A percentile compares a stretch with the other conserved stretches of the same genome.
phyloP scores from a whole-genome alignment of 768 basidiomycete species.

The Dioszegia hungarica region DNA sequence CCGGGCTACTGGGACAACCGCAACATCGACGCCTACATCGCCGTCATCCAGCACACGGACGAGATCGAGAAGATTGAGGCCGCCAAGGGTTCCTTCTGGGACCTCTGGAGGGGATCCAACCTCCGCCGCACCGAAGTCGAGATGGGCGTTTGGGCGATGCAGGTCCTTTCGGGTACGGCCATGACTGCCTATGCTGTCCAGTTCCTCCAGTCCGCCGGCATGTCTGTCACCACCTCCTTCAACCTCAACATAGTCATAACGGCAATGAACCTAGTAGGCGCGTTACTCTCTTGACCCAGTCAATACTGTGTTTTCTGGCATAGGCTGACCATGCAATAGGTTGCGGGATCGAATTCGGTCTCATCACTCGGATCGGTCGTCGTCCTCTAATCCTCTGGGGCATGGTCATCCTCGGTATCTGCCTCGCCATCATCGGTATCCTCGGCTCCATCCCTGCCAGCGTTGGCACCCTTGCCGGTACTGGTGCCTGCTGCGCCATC shows the following conservation, averaged over 20 bases:
- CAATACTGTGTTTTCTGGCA: no score
- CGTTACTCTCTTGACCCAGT: no score
- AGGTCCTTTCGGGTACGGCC: slow-evolving; percentile 3
- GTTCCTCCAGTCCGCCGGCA: slow-evolving; percentile 8
- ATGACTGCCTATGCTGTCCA: slow-evolving; percentile 12
- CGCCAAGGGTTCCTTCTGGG: slow-evolving; percentile 4
- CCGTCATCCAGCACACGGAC: slow-evolving; percentile 14
- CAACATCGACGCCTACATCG: slow-evolving; percentile 14
- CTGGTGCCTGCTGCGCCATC: slow-evolving; percentile 10
- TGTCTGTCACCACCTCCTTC: slow-evolving; percentile 13
- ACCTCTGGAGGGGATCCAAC: slow-evolving; percentile 11
- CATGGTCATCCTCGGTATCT: slow-evolving; percentile 5
- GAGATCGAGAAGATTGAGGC: slow-evolving; percentile 9
- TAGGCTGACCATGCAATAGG: slow-evolving; percentile 24
- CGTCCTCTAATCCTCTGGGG: slow-evolving; percentile 20
- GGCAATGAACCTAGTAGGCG: no score
- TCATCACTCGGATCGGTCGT: slow-evolving; percentile 16
- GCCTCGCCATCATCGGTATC: slow-evolving; percentile 14
- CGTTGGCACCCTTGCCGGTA: not conserved
- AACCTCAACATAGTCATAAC: slow-evolving; percentile 16
- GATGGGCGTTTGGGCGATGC: slow-evolving; percentile 10
- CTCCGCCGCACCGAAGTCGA: slow-evolving; percentile 11
- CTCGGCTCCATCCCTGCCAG: slow-evolving; percentile 6
- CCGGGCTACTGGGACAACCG: slow-evolving; percentile 7
- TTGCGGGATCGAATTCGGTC: slow-evolving; percentile 2